Evolutionary conservation across 257 asterid species (phyloP).

Genomic region (Nicotiana undulata): DNA sequence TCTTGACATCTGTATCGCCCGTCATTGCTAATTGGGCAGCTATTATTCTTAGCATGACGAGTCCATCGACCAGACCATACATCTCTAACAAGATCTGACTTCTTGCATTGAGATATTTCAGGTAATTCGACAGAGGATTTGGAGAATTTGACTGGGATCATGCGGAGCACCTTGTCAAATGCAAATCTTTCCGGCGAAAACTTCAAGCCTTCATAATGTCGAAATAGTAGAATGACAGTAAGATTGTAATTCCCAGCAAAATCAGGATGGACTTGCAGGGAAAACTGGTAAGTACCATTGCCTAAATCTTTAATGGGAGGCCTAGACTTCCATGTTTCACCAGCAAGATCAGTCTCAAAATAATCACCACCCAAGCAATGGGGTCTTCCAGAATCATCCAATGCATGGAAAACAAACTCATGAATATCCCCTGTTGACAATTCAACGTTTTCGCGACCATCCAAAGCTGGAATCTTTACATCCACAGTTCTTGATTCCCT

Average conservation of each 20-base stretch:
- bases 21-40: conserved; percentile 49
- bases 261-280: conserved; percentile 77
- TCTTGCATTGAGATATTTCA: conserved; percentile 42
- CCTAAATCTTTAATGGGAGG: conserved; percentile 70
- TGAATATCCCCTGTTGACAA: conserved; percentile 59
- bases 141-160: conserved; percentile 38
- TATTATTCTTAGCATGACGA: conserved; percentile 59
- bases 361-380: conserved; percentile 90
- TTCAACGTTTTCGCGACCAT: conserved; percentile 28
- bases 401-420: conserved; percentile 63
- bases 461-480: conserved; percentile 41
- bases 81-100: conserved; percentile 41
- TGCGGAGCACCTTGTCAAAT: conserved; percentile 51
- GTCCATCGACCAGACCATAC: conserved; percentile 96
- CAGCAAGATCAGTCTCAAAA: conserved; percentile 73
- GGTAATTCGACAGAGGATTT: conserved; percentile 31
- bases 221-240: conserved; percentile 58
- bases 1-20: conserved; percentile 80
- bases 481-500: conserved; percentile 54
- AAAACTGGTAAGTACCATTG: conserved; percentile 61
- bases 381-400: conserved; percentile 58
- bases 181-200: conserved; percentile 57
- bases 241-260: conserved; percentile 73
- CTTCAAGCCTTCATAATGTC: conserved; percentile 58
- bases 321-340: conserved; percentile 79